These are phyloP conservation scores for Penicillium canescens DNA, from an alignment of 495 filamentous ascomycete genomes.

Conservation along the genomic window DNA sequence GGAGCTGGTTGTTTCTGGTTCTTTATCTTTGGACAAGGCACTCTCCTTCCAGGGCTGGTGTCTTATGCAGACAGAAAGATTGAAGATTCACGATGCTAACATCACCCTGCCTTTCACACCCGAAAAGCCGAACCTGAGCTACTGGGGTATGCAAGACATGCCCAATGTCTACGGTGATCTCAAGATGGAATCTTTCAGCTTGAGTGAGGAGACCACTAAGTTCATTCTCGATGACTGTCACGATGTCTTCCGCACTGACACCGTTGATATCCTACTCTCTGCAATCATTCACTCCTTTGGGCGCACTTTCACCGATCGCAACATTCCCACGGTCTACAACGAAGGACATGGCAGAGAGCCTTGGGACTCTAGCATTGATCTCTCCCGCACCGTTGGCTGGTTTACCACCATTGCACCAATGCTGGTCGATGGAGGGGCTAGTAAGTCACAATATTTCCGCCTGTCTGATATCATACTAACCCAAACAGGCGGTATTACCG, in stretches of 20 bases:
- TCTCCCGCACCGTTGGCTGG: slow-evolving; percentile 61
- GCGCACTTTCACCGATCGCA: slow-evolving; percentile 51
- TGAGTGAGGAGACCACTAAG: slow-evolving; percentile 45
- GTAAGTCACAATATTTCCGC: slow-evolving; percentile 22
- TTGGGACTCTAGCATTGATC: slow-evolving; percentile 49
- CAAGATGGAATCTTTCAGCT: slow-evolving; percentile 39
- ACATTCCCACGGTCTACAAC: slow-evolving; percentile 53
- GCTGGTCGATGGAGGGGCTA: slow-evolving; percentile 25
- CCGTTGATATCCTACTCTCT: slow-evolving; percentile 54
- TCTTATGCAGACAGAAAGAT: slow-evolving; percentile 42
- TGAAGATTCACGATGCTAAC: slow-evolving; percentile 19
- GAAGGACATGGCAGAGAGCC: slow-evolving; percentile 60
- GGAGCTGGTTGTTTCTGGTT: slow-evolving; percentile 52
- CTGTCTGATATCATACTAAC: neutral
- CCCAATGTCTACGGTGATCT: slow-evolving; percentile 52
- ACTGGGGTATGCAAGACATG: slow-evolving; percentile 53
- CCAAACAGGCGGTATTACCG: slow-evolving; percentile 21
- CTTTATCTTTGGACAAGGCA: slow-evolving; percentile 36
- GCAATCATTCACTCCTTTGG: slow-evolving; percentile 52
- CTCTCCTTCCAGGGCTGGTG: slow-evolving; percentile 70
- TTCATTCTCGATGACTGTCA: slow-evolving; percentile 46
- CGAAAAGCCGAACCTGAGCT: slow-evolving; percentile 35
- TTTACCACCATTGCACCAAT: slow-evolving; percentile 59
- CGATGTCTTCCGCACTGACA: slow-evolving; percentile 48
- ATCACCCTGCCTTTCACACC: slow-evolving; percentile 36